Conservation (phyloP, 2,329 filamentous ascomycete genomes). For the Aureobasidium pullulans region DNA sequence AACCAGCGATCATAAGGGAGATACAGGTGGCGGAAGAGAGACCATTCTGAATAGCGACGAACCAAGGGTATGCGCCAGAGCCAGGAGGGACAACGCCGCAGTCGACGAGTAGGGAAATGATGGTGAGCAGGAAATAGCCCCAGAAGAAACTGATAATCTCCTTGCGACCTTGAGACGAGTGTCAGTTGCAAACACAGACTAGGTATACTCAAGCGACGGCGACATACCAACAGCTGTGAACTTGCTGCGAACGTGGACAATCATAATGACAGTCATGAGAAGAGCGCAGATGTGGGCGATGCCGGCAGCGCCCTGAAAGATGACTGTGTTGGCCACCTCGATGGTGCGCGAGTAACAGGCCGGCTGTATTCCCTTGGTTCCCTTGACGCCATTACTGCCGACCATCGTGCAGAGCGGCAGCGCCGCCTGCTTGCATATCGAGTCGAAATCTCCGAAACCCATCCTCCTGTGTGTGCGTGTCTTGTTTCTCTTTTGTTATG, state of each 20-base stretch:
- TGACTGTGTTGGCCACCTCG: conserved; percentile 95
- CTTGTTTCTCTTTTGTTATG: neutral
- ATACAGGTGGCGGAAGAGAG: conserved; percentile 79
- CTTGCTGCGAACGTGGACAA: conserved; percentile 91
- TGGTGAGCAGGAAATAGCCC: conserved; percentile 83
- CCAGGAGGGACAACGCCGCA: conserved; percentile 85
- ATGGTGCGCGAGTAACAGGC: conserved; percentile 92
- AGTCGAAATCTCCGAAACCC: conserved; percentile 85
- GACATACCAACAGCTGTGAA: conserved; percentile 90
- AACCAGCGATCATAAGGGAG: conserved; percentile 90
- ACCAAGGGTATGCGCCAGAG: conserved; percentile 77
- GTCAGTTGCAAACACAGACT: neutral
- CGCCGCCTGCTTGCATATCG: conserved; percentile 76
- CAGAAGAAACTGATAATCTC: conserved; percentile 91
- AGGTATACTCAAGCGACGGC: neutral
- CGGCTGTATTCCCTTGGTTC: conserved; percentile 63
- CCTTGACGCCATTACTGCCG: conserved; percentile 63
- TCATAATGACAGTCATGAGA: conserved; percentile 93
- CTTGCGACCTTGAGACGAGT: conserved; percentile 47
- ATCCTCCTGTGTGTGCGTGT: conserved; percentile 43
- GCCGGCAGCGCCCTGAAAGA: conserved; percentile 86
- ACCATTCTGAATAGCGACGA: conserved; percentile 79
- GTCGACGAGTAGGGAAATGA: conserved; percentile 83
- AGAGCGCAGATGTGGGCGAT: conserved; percentile 89
- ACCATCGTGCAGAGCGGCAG: conserved; percentile 83